Evolutionary conservation across 495 filamentous ascomycete genomes (phyloP), one percentile per base, ranked within the genome.

Genomic region (Aspergillus haitiensis): DNA sequence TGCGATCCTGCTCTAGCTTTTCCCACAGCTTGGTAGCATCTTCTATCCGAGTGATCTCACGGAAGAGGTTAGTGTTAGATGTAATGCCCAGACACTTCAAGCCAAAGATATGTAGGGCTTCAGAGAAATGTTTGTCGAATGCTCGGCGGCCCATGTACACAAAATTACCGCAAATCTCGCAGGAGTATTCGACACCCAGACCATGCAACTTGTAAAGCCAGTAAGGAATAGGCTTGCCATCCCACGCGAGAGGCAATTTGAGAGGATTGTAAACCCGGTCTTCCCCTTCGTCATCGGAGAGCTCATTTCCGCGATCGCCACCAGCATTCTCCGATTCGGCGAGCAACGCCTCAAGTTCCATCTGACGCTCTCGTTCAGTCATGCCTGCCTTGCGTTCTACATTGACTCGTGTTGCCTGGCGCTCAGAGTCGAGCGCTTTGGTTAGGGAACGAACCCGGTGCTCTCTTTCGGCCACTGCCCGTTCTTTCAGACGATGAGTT

Each of bases 141-240:
- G 93, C 93, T 16, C 94, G 84, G 44, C 94, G 84, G 15, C 94
- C 94, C 85, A 95, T 96, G 76, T 98, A 98, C 50, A 97, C 92
- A 69, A 89, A 97, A 73, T 97, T 97, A 50, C 94, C 94, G 70
- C 95, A 98, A 44, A 98, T 90, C 67, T 98, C 93, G 76, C 94
- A 98, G 4, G 87, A 82, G 63, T 96, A 97, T 66, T 98, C 94
- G 37, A 97, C 92, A 8, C 94, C 94, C 8, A 98, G 80, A 11
- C 94, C 94, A 68, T 98, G 94, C 13, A 98, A 80, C 67, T 97
- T 93, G 81, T 97, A 98, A 3, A 98, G 84, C 94, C 94, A 98
- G 78, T 93, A 98, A 12, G 94, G 94, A 66, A 98, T 98, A 13
- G 94, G 94, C 69, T 98, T 98, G 37, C 95, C 93, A 65, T 98